Percentiles rank a stretch among this genome's conserved stretches.
phyloP scores from a whole-genome alignment of 2,329 filamentous ascomycete genomes.

The Fusarium sp. region DNA sequence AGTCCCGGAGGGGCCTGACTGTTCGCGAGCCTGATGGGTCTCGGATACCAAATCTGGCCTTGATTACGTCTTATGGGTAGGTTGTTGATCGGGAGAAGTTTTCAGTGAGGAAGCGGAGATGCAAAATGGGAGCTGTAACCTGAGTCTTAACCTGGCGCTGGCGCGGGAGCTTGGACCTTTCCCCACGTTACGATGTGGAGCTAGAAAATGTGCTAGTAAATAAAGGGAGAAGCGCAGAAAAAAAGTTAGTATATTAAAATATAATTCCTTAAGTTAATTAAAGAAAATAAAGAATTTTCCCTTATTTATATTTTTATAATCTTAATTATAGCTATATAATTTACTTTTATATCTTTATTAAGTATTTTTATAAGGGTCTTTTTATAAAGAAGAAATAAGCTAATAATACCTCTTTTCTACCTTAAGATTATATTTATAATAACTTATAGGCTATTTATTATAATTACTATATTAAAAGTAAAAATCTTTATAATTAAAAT shows the following conservation, averaged over 20 bases:
- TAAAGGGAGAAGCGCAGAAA: no score
- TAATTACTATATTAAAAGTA: background rate
- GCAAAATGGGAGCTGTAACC: conserved; percentile 8
- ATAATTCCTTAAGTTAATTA: no score
- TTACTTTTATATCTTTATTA: background rate
- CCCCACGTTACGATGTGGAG: conserved; percentile 26
- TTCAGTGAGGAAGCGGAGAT: conserved; percentile 31
- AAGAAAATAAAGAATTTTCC: background rate
- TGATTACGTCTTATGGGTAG: background rate
- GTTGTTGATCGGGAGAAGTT: conserved; percentile 22
- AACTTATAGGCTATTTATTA: background rate
- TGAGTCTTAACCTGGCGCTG: background rate
- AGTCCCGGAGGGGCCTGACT: background rate
- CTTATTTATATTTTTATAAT: background rate
- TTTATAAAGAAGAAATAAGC: no score
- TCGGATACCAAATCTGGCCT: background rate
- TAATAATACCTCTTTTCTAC: background rate
- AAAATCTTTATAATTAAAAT: background rate
- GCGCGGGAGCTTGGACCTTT: conserved; percentile 30
- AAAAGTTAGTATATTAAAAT: no score
- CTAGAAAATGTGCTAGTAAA: background rate
- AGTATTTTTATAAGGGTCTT: no score
- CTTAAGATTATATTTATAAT: background rate
- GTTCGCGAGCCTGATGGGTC: background rate
- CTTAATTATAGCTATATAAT: background rate